These are phyloP conservation scores for Chenopodium album DNA, from an alignment of 148 eudicot genomes.

Conservation along the genomic window DNA sequence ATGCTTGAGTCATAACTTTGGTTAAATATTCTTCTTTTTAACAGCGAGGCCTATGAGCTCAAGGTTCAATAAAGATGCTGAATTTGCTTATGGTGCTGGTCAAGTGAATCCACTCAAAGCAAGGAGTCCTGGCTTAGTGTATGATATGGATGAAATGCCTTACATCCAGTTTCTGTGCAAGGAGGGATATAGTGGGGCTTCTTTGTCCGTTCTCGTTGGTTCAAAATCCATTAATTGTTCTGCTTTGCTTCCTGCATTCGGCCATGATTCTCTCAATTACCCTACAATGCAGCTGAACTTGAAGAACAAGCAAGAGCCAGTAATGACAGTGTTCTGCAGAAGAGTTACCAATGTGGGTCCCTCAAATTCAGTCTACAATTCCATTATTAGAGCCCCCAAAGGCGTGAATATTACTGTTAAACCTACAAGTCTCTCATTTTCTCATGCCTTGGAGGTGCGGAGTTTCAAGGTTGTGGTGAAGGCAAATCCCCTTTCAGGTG, in stretches of 20 bases:
- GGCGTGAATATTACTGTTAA: conserved; percentile 58
- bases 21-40: neutral
- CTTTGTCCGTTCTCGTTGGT: conserved; percentile 47
- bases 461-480: conserved; percentile 74
- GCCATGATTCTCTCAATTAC: conserved; percentile 79
- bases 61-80: conserved; percentile 55
- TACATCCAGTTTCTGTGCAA: conserved; percentile 76
- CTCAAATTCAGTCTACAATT: conserved; percentile 48
- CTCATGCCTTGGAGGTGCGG: conserved; percentile 27
- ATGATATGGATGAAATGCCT: conserved; percentile 72
- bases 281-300: conserved; percentile 79
- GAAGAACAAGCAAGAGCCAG: conserved; percentile 33
- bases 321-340: conserved; percentile 50
- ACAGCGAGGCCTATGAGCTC: conserved; percentile 39
- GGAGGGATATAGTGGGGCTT: conserved; percentile 59
- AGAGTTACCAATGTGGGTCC: conserved; percentile 78
- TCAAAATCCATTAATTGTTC: conserved; percentile 67
- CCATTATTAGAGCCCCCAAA: conserved; percentile 52
- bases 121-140: conserved; percentile 67
- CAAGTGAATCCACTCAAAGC: conserved; percentile 76
- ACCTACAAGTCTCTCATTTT: conserved; percentile 56
- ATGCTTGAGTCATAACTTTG: conserved; percentile 10
- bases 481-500: conserved; percentile 34
- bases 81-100: conserved; percentile 81
- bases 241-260: conserved; percentile 49